Percentiles rank a stretch among this genome's conserved stretches.
Conservation (phyloP, 2,329 filamentous ascomycete genomes). For the Aureobasidium sp. region DNA sequence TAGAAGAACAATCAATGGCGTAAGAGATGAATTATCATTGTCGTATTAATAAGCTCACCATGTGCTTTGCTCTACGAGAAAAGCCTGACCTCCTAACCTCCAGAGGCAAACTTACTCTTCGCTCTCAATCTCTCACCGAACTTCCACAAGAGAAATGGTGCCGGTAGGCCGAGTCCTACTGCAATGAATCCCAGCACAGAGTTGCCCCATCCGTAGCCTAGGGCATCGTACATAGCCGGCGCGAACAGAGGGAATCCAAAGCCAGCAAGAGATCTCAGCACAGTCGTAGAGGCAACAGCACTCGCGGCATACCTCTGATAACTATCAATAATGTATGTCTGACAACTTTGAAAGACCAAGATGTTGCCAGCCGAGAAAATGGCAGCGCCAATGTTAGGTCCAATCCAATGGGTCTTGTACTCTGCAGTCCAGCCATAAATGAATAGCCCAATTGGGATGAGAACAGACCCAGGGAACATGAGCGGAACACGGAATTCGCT, state of each 20-base stretch:
- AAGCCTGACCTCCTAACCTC: not conserved
- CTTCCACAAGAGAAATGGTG: slow-evolving; percentile 51
- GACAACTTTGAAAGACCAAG: slow-evolving; percentile 63
- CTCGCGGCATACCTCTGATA: slow-evolving; percentile 54
- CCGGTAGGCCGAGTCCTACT: slow-evolving; percentile 56
- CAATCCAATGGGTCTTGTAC: slow-evolving; percentile 61
- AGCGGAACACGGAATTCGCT: slow-evolving; percentile 54
- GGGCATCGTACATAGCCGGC: slow-evolving; percentile 50
- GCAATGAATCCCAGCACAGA: slow-evolving; percentile 63
- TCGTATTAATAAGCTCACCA: too few relatives aligned
- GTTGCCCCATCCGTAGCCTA: slow-evolving; percentile 59
- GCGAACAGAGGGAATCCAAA: slow-evolving; percentile 70
- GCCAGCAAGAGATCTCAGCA: slow-evolving; percentile 61
- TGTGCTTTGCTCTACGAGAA: too few relatives aligned
- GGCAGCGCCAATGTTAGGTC: slow-evolving; percentile 65
- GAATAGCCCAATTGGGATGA: slow-evolving; percentile 62
- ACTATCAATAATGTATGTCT: slow-evolving; percentile 69
- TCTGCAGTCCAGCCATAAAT: slow-evolving; percentile 67
- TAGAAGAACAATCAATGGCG: too few relatives aligned
- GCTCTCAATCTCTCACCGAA: slow-evolving; percentile 41
- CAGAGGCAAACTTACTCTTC: slow-evolving; percentile 20
- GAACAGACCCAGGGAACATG: slow-evolving; percentile 60
- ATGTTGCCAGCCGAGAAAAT: slow-evolving; percentile 63
- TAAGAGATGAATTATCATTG: too few relatives aligned
- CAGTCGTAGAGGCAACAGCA: slow-evolving; percentile 60